These are phyloP conservation scores for Eleusine coracana DNA, from an alignment of 176 grass and related monocot species.

Conservation along the genomic window DNA sequence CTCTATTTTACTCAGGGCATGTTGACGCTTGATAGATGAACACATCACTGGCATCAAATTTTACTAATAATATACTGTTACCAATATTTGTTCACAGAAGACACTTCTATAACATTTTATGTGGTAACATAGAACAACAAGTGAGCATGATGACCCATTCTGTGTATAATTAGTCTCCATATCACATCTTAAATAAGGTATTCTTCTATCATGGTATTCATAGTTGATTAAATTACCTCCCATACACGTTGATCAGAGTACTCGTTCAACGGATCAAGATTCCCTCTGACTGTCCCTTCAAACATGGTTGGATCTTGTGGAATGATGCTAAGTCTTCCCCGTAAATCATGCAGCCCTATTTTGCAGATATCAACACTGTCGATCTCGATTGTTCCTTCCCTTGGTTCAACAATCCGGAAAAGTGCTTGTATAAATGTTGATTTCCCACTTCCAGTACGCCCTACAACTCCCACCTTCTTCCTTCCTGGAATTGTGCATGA, in stretches of 20 bases:
- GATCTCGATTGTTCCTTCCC: conserved; percentile 77
- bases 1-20: neutral
- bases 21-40: neutral
- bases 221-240: conserved; percentile 69
- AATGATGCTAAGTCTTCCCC: conserved; percentile 86
- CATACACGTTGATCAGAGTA: conserved; percentile 75
- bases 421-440: conserved; percentile 91
- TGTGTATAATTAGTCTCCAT: neutral
- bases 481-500: conserved; percentile 88
- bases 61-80: neutral
- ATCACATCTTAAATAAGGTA: neutral
- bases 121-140: neutral
- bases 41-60: neutral
- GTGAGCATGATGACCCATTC: neutral
- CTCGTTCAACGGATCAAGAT: conserved; percentile 89
- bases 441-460: conserved; percentile 89
- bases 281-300: conserved; percentile 83
- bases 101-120: neutral
- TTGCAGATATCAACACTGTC: conserved; percentile 82
- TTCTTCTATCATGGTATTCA: conserved; percentile 11
- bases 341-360: conserved; percentile 91
- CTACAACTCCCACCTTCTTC: conserved; percentile 92
- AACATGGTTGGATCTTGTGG: conserved; percentile 96
- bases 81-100: neutral
- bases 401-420: conserved; percentile 87